phyloP scores from a whole-genome alignment of 768 basidiomycete species.

The Mrakia frigida region DNA sequence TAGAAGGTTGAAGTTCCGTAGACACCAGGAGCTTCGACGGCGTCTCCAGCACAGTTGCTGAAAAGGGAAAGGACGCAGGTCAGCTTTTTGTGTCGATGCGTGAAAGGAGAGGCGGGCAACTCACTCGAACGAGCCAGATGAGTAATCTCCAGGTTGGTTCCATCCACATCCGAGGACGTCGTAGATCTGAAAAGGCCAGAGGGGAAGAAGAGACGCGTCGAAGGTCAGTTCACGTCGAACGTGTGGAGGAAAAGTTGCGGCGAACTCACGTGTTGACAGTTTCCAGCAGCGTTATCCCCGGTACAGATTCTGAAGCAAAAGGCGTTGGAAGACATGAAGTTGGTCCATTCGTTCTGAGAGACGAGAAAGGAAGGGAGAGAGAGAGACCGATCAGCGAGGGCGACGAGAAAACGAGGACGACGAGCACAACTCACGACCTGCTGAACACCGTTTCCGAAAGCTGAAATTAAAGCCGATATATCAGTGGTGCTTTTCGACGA shows the following conservation, averaged over 20 bases:
- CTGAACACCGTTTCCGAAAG: slow-evolving; percentile 15
- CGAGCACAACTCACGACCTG: neutral
- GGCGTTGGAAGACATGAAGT: slow-evolving; percentile 36
- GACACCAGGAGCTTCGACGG: slow-evolving; percentile 9
- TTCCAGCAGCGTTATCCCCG: slow-evolving; percentile 47
- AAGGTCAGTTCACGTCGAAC: neutral
- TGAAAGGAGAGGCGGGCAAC: neutral
- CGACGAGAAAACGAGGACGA: neutral
- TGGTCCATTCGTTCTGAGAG: slow-evolving; percentile 68
- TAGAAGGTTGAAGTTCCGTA: slow-evolving; percentile 34
- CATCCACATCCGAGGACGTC: slow-evolving; percentile 35
- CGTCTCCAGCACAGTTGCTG: neutral
- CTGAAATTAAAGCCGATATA: neutral
- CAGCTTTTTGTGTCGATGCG: neutral
- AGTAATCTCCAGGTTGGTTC: slow-evolving; percentile 48
- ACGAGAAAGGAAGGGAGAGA: slow-evolving; percentile 36
- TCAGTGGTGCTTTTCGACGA: neutral
- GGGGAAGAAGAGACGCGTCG: neutral
- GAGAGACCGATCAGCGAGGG: neutral
- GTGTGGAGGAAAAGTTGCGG: neutral
- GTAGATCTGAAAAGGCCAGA: neutral
- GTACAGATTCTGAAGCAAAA: slow-evolving; percentile 41
- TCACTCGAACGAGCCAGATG: slow-evolving; percentile 44
- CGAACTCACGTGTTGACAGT: slow-evolving; percentile 56
- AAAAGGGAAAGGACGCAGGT: neutral